Base-by-base conservation (phyloP, 23 red algal species). In the Rhodosorus marinus region DNA sequence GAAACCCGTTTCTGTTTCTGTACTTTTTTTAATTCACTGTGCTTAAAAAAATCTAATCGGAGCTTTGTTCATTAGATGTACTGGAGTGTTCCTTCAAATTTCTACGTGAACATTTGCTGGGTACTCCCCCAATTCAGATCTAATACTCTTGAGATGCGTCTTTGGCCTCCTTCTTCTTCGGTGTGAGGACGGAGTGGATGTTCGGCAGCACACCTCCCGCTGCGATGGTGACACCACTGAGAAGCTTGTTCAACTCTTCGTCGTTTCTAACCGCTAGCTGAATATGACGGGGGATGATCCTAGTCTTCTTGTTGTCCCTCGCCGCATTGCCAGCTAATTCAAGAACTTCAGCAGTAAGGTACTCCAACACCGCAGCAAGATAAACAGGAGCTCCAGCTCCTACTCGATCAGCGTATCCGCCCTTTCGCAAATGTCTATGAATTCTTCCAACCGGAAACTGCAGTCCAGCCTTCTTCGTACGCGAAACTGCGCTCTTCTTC, bases 261-360 rank as follows among this genome's bases (percentile, higher is more conserved):
- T 98, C 90, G 55, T 98, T 98, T 29, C 90, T 72, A 19, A 98
- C 79, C 6, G 90, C 90, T 14, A 98, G 76, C 54, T 98, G 90
- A 59, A 98, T 79, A 60, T 98, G 90, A 8, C 90, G 76, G 20
- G 90, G 90, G 21, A 98, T 70, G 69, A 98, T 98, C 51, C 90
- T 79, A n/a, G 90, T 81, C 70, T 98, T 98, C 90, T 98, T 98
- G 73, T 98, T 98, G 75, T 98, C 90, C 52, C 90, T 79, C 8
- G 90, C 78, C 27, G 90, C 90, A 49, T 98, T 98, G 29, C 90
- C 90, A 20, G 90, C 90, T 21, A 98, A 63, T 38, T 98, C 90
- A 6, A 98, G 58, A n/a, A 98, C 90, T 67, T 98, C 90, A 28
- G 90, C 90, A 2, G 90, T 98, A 41, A 98, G 70, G 51, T 98